phyloP scores from a whole-genome alignment of 1,284 basidiomycete genomes.

The Papiliotrema terrestris region DNA sequence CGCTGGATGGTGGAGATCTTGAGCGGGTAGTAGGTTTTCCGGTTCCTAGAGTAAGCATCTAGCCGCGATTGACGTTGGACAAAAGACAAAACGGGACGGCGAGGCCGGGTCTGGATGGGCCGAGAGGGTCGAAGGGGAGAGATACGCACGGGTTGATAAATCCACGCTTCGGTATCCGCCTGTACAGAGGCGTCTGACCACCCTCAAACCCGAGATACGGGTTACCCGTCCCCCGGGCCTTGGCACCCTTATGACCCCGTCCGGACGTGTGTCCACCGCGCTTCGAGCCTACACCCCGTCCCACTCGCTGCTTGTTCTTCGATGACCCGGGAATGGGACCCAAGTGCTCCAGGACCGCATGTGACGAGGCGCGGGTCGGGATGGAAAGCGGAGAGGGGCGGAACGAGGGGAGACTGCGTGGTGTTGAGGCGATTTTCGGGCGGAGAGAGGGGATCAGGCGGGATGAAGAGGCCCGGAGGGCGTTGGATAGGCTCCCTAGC shows the following conservation, averaged over 20 bases:
- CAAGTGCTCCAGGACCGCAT: neutral
- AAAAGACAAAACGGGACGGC: too few species aligned
- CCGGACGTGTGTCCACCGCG: slow-evolving; percentile 76
- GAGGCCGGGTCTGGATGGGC: too few species aligned
- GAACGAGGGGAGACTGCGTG: too few species aligned
- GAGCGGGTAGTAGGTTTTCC: slow-evolving; percentile 73
- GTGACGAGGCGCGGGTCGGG: neutral
- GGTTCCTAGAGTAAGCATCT: slow-evolving; percentile 55
- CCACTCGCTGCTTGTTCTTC: neutral
- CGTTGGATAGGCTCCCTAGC: too few species aligned
- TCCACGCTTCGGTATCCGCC: slow-evolving; percentile 87
- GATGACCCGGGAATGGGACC: neutral
- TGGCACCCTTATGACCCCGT: slow-evolving; percentile 93
- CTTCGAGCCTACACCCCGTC: slow-evolving; percentile 1
- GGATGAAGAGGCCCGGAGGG: too few species aligned
- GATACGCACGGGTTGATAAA: slow-evolving; percentile 84
- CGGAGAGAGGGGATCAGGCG: too few species aligned
- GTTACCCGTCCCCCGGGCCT: slow-evolving; percentile 87
- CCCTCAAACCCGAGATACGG: slow-evolving; percentile 85
- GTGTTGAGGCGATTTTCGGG: too few species aligned
- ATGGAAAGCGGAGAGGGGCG: too few species aligned
- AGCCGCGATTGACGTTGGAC: too few species aligned
- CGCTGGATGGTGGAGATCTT: slow-evolving; percentile 84
- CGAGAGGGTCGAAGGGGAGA: too few species aligned
- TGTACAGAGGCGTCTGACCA: slow-evolving; percentile 91